Base-by-base conservation (phyloP, 768 basidiomycete species). In the Lactifluus volemus region DNA sequence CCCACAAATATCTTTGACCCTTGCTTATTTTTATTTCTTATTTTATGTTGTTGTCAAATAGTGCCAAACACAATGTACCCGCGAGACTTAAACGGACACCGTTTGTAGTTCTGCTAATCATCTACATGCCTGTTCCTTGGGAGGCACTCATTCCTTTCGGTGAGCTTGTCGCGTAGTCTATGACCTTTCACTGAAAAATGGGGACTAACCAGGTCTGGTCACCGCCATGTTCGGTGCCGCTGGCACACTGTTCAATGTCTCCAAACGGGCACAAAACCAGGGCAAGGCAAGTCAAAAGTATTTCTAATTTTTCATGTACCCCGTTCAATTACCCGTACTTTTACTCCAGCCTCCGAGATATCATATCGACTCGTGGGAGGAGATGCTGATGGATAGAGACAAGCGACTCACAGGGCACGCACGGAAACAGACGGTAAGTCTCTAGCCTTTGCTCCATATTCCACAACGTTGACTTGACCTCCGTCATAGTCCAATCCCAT, bases 81-180 rank as follows among this genome's bases (percentile, higher is more conserved):
- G 29, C 32, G 6, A 34, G 9, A 34, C 9, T 9, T 6, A 34
- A 34, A 9, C 9, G 1, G 47, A 19, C 15, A 8, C 11, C 12
- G 6, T 11, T 19, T 19, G 8, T 17, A 15, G 39, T 34, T 32
- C 49, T 30, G 8, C 30, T 48, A 12, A 5, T 49, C 41, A 15
- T 55, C 71, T 79, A 65, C 67, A 96, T 96, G 95, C 95, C 95
- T 58, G 87, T 97, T 68, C 95, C 94, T 67, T 98, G 90, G 88
- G 94, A 98, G 78, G 93, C 95, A 54, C 82, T 98, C 68, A 90
- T 98, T 78, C 95, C 95, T 50, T 94, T 95, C 70, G 95, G 95
- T 94, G 63, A 60, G 53, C 53, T 19, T 42, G 38, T 49, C 12
- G 25, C 25, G 2, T 38, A 45, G 3, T 51, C 21, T 32, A 17